Conservation (phyloP, 1,284 basidiomycete genomes). For the Sanguinoderma infundibulare region DNA sequence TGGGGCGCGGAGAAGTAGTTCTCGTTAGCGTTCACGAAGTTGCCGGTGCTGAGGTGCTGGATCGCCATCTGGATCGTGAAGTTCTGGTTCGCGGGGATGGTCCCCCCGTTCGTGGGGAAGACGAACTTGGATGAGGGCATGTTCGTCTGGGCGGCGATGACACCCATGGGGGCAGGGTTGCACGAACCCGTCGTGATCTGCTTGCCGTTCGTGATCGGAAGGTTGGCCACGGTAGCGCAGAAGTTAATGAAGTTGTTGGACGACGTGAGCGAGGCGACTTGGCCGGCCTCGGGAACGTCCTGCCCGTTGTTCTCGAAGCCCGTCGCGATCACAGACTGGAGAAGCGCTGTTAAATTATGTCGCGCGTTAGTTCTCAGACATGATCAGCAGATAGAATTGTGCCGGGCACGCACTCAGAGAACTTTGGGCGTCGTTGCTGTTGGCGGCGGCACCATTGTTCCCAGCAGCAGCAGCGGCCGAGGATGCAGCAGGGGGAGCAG, state of each 20-base stretch:
- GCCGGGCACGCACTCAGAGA: conserved; percentile 32
- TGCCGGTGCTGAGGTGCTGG: conserved; percentile 51
- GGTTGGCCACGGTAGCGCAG: conserved; percentile 46
- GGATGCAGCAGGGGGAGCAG: conserved; percentile 18
- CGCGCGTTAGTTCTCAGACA: conserved; percentile 19
- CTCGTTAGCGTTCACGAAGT: conserved; percentile 54
- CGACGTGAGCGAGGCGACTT: conserved; percentile 51
- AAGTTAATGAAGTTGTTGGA: conserved; percentile 65
- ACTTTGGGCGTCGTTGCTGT: conserved; percentile 25
- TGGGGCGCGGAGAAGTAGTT: conserved; percentile 65
- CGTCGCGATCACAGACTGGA: conserved; percentile 53
- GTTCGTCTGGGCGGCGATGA: conserved; percentile 46
- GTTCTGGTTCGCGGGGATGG: conserved; percentile 44
- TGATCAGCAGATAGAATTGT: conserved; percentile 22
- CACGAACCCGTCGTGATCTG: conserved; percentile 36
- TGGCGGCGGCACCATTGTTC: conserved; percentile 17
- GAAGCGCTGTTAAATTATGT: conserved; percentile 46
- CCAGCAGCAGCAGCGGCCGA: conserved; percentile 21
- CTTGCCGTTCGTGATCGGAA: conserved; percentile 35
- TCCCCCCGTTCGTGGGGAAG: conserved; percentile 47
- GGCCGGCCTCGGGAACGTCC: conserved; percentile 45
- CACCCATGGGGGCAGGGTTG: conserved; percentile 45
- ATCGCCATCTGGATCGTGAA: conserved; percentile 58
- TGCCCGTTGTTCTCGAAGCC: conserved; percentile 58
- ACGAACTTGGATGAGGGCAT: conserved; percentile 58